Evolutionary conservation across 2,329 filamentous ascomycete species (phyloP).

Genomic region (Alternaria brassicicola): DNA sequence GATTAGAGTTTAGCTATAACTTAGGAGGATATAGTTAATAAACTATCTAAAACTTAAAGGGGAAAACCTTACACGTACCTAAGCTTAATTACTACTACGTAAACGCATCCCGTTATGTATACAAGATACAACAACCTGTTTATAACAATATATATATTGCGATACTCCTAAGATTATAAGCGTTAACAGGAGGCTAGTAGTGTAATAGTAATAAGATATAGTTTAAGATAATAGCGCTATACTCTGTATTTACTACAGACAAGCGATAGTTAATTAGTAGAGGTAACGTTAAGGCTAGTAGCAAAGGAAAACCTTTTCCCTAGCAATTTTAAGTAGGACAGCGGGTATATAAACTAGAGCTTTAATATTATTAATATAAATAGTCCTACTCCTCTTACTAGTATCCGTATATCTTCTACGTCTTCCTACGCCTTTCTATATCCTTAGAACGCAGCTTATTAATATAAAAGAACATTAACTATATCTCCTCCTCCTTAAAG

Average conservation of each 20-base stretch:
- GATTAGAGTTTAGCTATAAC: not conserved
- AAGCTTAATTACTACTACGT: too few species aligned
- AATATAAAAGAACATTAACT: not conserved
- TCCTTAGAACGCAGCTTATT: not conserved
- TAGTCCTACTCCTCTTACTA: not conserved
- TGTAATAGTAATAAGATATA: not conserved
- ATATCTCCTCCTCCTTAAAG: not conserved
- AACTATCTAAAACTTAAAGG: not conserved
- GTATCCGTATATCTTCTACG: not conserved
- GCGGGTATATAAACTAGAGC: not conserved
- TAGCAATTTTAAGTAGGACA: not conserved
- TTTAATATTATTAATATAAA: not conserved
- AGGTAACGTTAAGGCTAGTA: not conserved
- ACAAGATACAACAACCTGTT: not conserved
- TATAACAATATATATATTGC: not conserved
- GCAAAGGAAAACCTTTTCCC: not conserved
- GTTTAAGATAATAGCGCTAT: constrained; percentile 1
- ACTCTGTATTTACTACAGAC: not conserved
- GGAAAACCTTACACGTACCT: not conserved
- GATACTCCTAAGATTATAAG: not conserved
- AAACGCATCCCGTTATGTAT: too few species aligned
- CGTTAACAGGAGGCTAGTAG: not conserved
- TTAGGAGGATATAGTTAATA: too few species aligned
- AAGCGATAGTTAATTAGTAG: not conserved
- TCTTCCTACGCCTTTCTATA: not conserved